These are phyloP conservation scores for Cytospora paraplurivora DNA, from an alignment of 2,329 filamentous ascomycete species.

Conservation along the genomic window DNA sequence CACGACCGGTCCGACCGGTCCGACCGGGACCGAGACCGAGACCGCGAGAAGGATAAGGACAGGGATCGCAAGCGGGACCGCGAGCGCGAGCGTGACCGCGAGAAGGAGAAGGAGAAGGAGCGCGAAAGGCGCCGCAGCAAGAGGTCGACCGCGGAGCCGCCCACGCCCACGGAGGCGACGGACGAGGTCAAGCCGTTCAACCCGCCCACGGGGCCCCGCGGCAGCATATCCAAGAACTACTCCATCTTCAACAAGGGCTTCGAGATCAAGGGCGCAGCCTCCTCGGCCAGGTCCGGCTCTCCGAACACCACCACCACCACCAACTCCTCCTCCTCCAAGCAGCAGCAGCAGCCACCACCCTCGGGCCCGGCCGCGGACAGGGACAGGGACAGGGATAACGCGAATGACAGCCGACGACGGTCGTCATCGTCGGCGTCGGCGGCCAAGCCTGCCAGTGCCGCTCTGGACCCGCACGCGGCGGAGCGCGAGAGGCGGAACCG, in stretches of 20 bases:
- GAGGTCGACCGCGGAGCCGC: constrained; percentile 34
- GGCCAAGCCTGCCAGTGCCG: constrained; percentile 31
- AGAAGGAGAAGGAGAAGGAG: constrained; percentile 33
- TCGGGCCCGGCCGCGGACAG: constrained; percentile 21
- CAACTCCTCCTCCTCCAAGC: constrained; percentile 29
- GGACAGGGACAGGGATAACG: constrained; percentile 7
- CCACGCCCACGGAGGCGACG: constrained; percentile 36
- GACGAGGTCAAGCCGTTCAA: constrained; percentile 47
- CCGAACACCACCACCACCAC: constrained; percentile 8
- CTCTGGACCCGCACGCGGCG: constrained; percentile 63
- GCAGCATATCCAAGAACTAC: constrained; percentile 30
- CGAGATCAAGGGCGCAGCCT: constrained; percentile 42
- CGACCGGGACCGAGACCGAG: constrained; percentile 29
- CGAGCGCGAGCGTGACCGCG: constrained; percentile 38
- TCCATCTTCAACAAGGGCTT: constrained; percentile 34
- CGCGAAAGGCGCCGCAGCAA: constrained; percentile 42
- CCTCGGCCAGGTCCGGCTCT: constrained; percentile 19
- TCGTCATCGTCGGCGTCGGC: constrained; percentile 38
- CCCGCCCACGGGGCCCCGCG: constrained; percentile 45
- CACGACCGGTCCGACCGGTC: constrained; percentile 26
- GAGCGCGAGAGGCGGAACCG: constrained; percentile 69
- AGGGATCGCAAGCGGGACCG: constrained; percentile 42
- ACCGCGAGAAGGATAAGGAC: constrained; percentile 42
- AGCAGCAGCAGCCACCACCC: constrained; percentile 31
- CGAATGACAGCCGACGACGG: constrained; percentile 38